Evolutionary conservation across 2,329 filamentous ascomycete genomes (phyloP).

Genomic region (Didymella segeticola): DNA sequence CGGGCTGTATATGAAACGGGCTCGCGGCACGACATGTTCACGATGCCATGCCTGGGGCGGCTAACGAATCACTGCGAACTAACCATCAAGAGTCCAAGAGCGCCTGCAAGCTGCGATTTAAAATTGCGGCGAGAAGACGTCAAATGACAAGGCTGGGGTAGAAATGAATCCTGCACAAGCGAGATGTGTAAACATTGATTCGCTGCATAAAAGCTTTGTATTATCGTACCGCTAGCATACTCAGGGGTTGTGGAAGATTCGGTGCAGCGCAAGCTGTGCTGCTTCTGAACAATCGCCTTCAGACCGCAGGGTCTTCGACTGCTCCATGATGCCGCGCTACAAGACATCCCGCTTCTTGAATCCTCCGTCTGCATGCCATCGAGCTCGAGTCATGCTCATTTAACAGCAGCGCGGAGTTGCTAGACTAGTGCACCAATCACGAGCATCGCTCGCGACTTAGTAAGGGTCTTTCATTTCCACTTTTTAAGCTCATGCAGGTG

Average conservation of each 20-base stretch:
- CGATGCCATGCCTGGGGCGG: slow-evolving; percentile 25
- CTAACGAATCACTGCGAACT: slow-evolving; percentile 20
- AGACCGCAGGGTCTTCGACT: not conserved
- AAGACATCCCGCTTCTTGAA: slow-evolving; percentile 11
- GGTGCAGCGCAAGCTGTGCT: not conserved
- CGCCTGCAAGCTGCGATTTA: slow-evolving; percentile 20
- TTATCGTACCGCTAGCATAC: slow-evolving; percentile 9
- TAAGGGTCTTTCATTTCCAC: slow-evolving; percentile 40
- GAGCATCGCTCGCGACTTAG: slow-evolving; percentile 2
- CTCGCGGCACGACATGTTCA: slow-evolving; percentile 27
- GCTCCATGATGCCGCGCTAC: not conserved
- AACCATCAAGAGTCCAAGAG: slow-evolving; percentile 23
- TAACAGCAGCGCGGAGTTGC: slow-evolving; percentile 28
- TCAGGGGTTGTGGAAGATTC: slow-evolving; percentile 11
- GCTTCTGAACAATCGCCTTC: not conserved
- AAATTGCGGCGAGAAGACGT: slow-evolving; percentile 22
- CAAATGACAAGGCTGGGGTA: slow-evolving; percentile 21
- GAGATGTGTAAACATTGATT: slow-evolving; percentile 10
- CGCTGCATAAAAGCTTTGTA: not conserved
- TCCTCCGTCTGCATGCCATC: slow-evolving; percentile 13
- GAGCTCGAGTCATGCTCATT: slow-evolving; percentile 29
- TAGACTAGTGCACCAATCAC: slow-evolving; percentile 36
- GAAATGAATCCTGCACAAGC: slow-evolving; percentile 20
- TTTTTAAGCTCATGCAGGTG: slow-evolving; percentile 38
- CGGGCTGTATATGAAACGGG: slow-evolving; percentile 38